Base-by-base conservation (phyloP, 495 filamentous ascomycete genomes). In the Tirmania nivea region DNA sequence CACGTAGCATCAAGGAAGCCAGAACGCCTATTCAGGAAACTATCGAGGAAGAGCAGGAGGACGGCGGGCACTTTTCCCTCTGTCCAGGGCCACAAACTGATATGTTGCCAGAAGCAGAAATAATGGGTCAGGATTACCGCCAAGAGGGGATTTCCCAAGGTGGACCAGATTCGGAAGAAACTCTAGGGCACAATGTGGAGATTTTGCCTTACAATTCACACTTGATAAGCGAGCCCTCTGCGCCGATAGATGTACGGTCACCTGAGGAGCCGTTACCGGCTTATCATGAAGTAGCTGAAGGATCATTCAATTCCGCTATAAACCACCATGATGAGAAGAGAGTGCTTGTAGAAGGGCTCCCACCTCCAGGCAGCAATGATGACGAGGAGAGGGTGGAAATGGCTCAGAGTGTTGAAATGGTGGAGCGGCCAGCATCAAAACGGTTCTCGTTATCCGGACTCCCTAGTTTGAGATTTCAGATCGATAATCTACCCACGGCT, bases 41-140 rank as follows among this genome's bases (percentile, higher is more conserved):
- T 36, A 63, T 63, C 10, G 60, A 63, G 2, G 60, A 60, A 53
- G 61, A 63, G 52, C 61, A 64, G 17, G 61, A 63, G 14, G 51
- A 51, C 16, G 42, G 56, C 8, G 53, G 52, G 34, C 52, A 62
- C 31, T 20, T 48, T 34, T 45, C 52, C 5, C 4, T 14, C 12
- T 0, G 14, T 19, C 39, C 3, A 14, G 17, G 39, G 5, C 39
- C 12, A 19, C 39, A 45, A 8, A 14, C 12, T 14, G 9, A 45
- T 45, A 4, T 14, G 17, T 31, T 31, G 12, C 39, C 12, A 19
- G 14, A 5, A 4, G 5, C 12, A 45, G 17, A 45, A 14, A 14
- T 14, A 45, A 45, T 45, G 1, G 12, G 17, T 8, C 39, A 45
- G 17, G 14, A 45, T 3, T 14, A 14, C 39, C 1, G 9, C 14